Conservation (phyloP, 257 asterid species). For the Voacanga thouarsii region DNA sequence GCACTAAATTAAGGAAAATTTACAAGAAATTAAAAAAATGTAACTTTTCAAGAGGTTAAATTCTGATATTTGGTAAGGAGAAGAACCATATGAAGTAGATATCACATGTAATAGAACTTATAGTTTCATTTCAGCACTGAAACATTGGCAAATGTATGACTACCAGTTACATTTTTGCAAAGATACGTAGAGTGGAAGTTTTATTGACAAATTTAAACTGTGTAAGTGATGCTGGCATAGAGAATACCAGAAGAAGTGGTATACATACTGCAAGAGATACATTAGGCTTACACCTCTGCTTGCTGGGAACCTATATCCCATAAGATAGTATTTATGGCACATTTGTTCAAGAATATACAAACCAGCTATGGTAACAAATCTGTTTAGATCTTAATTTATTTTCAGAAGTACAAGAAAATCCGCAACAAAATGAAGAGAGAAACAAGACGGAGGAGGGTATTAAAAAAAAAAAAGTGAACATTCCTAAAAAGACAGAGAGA, state of each 20-base stretch:
- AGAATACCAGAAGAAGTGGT: background rate
- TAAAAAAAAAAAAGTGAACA: too few species aligned
- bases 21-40: background rate
- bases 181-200: background rate
- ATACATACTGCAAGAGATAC: background rate
- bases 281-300: background rate
- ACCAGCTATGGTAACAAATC: background rate
- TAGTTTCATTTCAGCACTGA: background rate
- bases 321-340: background rate
- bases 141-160: background rate
- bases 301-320: background rate
- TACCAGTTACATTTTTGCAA: background rate
- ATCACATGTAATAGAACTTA: background rate
- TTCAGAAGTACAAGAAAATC: background rate
- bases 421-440: background rate
- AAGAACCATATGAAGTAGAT: background rate
- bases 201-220: background rate
- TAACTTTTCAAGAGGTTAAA: background rate
- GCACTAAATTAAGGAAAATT: background rate
- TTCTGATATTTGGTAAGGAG: background rate
- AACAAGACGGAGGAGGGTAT: too few species aligned
- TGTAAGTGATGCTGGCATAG: background rate
- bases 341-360: background rate
- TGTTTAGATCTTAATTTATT: background rate
- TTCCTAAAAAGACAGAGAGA: background rate